A percentile compares a stretch with the other conserved stretches of the same genome.
Conservation (phyloP, 2,329 filamentous ascomycete genomes). For the Pseudonectria foliicola region DNA sequence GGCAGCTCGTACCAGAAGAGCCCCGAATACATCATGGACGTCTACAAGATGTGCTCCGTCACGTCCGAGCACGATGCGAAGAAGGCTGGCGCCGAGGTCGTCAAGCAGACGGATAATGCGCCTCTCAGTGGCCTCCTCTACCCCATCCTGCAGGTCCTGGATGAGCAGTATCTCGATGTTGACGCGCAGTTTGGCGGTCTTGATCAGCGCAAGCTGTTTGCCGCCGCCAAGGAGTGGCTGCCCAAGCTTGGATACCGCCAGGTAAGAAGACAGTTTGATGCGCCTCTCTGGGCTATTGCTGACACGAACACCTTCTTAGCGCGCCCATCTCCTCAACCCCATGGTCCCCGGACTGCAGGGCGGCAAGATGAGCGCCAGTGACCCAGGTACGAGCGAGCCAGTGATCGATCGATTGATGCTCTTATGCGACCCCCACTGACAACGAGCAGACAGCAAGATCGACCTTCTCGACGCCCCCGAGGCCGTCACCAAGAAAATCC, state of each 20-base stretch:
- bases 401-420: neutral
- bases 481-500: constrained; percentile 70
- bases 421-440: neutral
- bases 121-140: constrained; percentile 47
- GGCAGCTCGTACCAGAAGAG: constrained; percentile 76
- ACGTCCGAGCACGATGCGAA: constrained; percentile 75
- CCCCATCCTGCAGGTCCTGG: constrained; percentile 67
- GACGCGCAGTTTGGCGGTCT: constrained; percentile 78
- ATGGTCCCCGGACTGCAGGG: constrained; percentile 85
- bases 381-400: constrained; percentile 41
- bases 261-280: constrained; percentile 21
- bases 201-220: constrained; percentile 87
- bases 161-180: constrained; percentile 82
- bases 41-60: constrained; percentile 67
- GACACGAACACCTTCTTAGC: constrained; percentile 17
- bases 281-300: constrained; percentile 1
- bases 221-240: constrained; percentile 74
- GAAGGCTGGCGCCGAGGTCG: constrained; percentile 86
- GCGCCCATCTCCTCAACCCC: constrained; percentile 45
- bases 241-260: constrained; percentile 80
- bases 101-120: constrained; percentile 81
- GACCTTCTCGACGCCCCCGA: constrained; percentile 81
- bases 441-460: constrained; percentile 67
- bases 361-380: constrained; percentile 80
- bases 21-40: constrained; percentile 75